A percentile compares a stretch with the other conserved stretches of the same genome.
Evolutionary conservation across 73 alveolate genomes (phyloP).

Genomic region (Paramecium sonneborni): DNA sequence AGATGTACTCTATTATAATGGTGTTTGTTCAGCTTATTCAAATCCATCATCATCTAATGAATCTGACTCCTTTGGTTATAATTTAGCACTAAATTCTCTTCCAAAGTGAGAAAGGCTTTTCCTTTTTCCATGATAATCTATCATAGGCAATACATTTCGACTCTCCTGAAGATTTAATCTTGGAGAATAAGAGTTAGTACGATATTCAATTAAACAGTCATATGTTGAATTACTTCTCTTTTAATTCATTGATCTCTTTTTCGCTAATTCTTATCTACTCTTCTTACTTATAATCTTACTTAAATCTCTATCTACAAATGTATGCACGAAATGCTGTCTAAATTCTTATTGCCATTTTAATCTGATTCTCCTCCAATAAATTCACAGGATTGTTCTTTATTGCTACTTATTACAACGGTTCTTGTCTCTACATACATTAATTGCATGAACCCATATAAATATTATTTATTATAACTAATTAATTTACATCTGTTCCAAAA

Average conservation of each 20-base stretch:
- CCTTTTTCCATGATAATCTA: background rate
- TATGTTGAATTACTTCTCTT: conserved; percentile 24
- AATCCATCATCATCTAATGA: background rate
- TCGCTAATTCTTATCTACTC: background rate
- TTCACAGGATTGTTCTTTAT: background rate
- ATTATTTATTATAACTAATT: background rate
- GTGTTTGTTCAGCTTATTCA: background rate
- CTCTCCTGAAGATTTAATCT: background rate
- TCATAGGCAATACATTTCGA: background rate
- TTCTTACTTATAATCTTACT: background rate
- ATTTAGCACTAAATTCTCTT: background rate
- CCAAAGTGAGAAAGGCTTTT: conserved; percentile 6
- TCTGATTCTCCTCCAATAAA: background rate
- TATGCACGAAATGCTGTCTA: conserved; percentile 18
- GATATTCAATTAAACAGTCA: background rate
- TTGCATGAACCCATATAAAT: conserved; percentile 37
- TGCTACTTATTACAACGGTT: background rate
- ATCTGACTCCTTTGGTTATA: conserved; percentile 1
- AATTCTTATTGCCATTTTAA: background rate
- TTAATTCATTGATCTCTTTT: background rate
- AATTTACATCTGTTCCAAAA: background rate
- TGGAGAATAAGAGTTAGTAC: conserved; percentile 17
- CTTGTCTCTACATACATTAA: background rate
- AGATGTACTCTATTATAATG: background rate
- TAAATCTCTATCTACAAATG: background rate